These are phyloP conservation scores for Flaveria robusta DNA, from an alignment of 129 eudicot species.

Conservation along the genomic window DNA sequence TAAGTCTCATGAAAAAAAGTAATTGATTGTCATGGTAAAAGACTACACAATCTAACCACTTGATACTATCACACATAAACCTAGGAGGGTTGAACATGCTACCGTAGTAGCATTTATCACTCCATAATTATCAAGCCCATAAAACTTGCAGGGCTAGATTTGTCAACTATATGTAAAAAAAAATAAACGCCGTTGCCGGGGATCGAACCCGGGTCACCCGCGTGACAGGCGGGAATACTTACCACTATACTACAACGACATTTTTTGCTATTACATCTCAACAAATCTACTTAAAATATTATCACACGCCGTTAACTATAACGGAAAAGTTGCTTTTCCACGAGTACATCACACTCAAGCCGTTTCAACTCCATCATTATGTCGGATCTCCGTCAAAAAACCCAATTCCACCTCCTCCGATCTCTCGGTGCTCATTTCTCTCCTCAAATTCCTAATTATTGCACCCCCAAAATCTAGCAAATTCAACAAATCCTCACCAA, in stretches of 20 bases:
- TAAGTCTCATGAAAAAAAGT: too few relatives aligned
- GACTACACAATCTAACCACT: too few relatives aligned
- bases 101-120: not conserved
- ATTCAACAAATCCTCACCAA: conserved; percentile 19
- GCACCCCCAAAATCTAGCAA: conserved; percentile 31
- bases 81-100: not conserved
- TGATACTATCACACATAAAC: not conserved
- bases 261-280: not conserved
- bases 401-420: conserved; percentile 33
- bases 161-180: not conserved
- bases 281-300: too few relatives aligned
- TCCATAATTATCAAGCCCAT: not conserved
- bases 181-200: conserved; percentile 72
- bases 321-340: conserved; percentile 9
- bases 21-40: too few relatives aligned
- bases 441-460: conserved; percentile 11
- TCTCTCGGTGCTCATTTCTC: conserved; percentile 38
- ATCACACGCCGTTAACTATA: conserved; percentile 5
- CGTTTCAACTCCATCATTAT: conserved; percentile 16
- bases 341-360: not conserved
- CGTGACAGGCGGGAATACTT: conserved; percentile 95
- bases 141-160: not conserved
- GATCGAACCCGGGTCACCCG: conserved; percentile 98
- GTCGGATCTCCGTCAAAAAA: conserved; percentile 28
- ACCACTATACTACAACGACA: conserved; percentile 96